phyloP scores from a whole-genome alignment of 2,329 filamentous ascomycete species.

The Pseudocercospora fuligena region DNA sequence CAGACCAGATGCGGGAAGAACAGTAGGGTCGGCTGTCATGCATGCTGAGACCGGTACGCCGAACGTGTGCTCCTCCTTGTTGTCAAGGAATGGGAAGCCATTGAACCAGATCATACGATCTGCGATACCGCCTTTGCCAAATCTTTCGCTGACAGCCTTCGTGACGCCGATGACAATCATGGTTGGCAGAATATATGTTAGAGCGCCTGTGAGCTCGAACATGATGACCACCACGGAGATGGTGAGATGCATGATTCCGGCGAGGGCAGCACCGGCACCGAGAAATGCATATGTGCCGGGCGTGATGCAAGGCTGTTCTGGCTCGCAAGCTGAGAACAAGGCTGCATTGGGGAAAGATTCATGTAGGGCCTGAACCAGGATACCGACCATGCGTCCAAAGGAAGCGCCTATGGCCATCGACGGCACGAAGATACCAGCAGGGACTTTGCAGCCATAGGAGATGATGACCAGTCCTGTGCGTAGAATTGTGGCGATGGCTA shows the following conservation, averaged over 20 bases:
- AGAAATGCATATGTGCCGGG: slow-evolving; percentile 96
- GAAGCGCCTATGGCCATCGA: slow-evolving; percentile 97
- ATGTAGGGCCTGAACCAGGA: slow-evolving; percentile 86
- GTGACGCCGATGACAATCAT: slow-evolving; percentile 99
- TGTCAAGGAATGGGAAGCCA: slow-evolving; percentile 94
- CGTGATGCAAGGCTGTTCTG: slow-evolving; percentile 93
- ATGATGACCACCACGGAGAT: slow-evolving; percentile 98
- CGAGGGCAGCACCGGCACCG: slow-evolving; percentile 86
- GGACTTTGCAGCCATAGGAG: slow-evolving; percentile 97
- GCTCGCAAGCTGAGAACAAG: slow-evolving; percentile 87
- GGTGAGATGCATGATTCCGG: slow-evolving; percentile 97
- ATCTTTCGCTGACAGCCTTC: slow-evolving; percentile 87
- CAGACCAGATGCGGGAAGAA: slow-evolving; percentile 75
- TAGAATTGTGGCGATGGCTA: slow-evolving; percentile 78
- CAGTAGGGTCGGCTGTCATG: slow-evolving; percentile 79
- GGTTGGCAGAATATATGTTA: slow-evolving; percentile 95
- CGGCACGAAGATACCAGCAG: slow-evolving; percentile 95
- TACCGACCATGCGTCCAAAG: slow-evolving; percentile 92
- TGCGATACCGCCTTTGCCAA: slow-evolving; percentile 95
- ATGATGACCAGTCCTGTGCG: slow-evolving; percentile 87
- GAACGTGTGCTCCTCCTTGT: slow-evolving; percentile 96
- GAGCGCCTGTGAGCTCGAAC: slow-evolving; percentile 96
- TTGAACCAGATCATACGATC: slow-evolving; percentile 99
- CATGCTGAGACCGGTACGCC: slow-evolving; percentile 84
- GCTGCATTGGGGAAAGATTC: slow-evolving; percentile 79